Base-by-base conservation (phyloP, 2,329 filamentous ascomycete genomes). In the Sclerotinia nivalis region DNA sequence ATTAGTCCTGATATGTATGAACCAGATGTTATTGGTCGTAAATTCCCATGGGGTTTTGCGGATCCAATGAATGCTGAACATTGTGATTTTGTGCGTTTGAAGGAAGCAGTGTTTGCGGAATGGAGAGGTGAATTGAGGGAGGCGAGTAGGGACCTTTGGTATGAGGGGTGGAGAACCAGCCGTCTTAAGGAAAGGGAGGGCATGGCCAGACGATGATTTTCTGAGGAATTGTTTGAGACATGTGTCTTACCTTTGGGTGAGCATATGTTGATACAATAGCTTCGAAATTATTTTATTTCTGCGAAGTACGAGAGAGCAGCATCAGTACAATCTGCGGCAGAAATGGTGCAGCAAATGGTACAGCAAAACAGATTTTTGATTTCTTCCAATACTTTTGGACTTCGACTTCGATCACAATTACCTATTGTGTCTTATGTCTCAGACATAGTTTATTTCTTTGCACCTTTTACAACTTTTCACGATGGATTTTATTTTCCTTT, bases 31-130 rank as follows among this genome's bases (percentile, higher is more conserved):
- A 83, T 97, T 71, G 96, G 96, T 59, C 91, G 96, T 71, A 90
- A 91, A 73, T 99, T 98, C 79, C 92, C 96, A 0, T 99, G 96
- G 96, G 96, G 96, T 9, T 96, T 97, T 75, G 96, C 96, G 6
- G 93, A 98, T 78, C 96, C 96, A 0, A 94, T 96, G 83, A 90
- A 98, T 77, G 85, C 89, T 43, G 88, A 92, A 75, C 96, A 99
- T 82, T 99, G 96, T 82, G 96, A 99, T 81, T 99, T 97, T 80
- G 84, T 91, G 69, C 90, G 91, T 72, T 86, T 99, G 74, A 96
- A 96, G 82, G 94, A 98, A 71, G 90, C 91, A 10, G 92, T 99
- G 45, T 99, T 99, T 80, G 89, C 85, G 74, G 95, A 98, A 78
- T 99, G 96, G 96, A 91, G 95, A 65, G 87, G 87, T 56, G 96